Conservation (phyloP, 2,329 filamentous ascomycete species). For the Cordyceps cateniannulata region DNA sequence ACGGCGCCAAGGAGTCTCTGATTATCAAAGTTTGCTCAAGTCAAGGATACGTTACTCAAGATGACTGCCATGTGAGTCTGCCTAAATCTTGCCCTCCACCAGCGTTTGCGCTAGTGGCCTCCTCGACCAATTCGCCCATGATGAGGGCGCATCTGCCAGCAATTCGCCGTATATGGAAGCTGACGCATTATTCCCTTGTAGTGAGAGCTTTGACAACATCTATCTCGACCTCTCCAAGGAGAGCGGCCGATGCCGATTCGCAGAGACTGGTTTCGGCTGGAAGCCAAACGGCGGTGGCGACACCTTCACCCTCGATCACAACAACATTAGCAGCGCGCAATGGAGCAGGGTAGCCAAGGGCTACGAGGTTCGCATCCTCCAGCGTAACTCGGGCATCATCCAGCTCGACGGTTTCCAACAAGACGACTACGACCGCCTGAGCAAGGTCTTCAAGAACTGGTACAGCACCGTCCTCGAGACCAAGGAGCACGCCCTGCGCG, state of each 20-base stretch:
- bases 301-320: slow-evolving; percentile 86
- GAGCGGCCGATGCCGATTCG: slow-evolving; percentile 87
- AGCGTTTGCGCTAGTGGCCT: not conserved
- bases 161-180: not conserved
- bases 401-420: slow-evolving; percentile 94
- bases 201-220: slow-evolving; percentile 95
- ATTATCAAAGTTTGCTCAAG: not conserved
- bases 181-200: slow-evolving; percentile 23
- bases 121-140: not conserved
- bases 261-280: slow-evolving; percentile 92
- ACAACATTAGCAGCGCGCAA: slow-evolving; percentile 78
- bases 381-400: slow-evolving; percentile 76
- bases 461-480: slow-evolving; percentile 90
- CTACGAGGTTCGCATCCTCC: slow-evolving; percentile 87
- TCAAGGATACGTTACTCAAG: slow-evolving; percentile 15
- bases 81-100: not conserved
- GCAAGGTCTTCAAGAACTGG: slow-evolving; percentile 96
- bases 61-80: slow-evolving; percentile 34
- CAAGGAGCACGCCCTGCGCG: slow-evolving; percentile 88
- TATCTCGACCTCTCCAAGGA: slow-evolving; percentile 93
- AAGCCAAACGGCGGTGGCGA: slow-evolving; percentile 82
- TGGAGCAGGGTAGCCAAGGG: slow-evolving; percentile 93
- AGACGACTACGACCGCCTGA: slow-evolving; percentile 87
- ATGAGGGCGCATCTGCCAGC: not conserved
- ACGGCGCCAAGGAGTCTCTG: not conserved